Evolutionary conservation across 108 stramenopile species (phyloP).

Genomic region (Nannochloropsis granulata): DNA sequence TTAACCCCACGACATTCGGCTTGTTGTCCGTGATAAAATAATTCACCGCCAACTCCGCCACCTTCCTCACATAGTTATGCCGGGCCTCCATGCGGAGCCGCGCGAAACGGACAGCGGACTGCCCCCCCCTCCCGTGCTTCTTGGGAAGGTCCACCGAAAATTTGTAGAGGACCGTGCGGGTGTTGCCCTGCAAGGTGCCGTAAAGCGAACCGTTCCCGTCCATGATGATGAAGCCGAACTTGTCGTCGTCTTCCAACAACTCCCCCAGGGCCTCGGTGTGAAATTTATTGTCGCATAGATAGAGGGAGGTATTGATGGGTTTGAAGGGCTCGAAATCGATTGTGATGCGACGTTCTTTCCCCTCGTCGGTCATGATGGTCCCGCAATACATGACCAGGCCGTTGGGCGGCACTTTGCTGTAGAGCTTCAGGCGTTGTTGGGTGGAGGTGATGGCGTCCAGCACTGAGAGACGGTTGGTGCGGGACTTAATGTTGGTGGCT

Average conservation of each 20-base stretch:
- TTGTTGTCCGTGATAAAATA: constrained; percentile 87
- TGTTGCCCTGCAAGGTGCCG: constrained; percentile 64
- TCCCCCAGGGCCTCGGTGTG: constrained; percentile 94
- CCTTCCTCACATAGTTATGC: constrained; percentile 96
- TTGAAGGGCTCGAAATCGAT: constrained; percentile 97
- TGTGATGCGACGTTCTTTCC: constrained; percentile 91
- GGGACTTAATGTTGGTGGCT: constrained; percentile 95
- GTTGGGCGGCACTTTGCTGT: constrained; percentile 78
- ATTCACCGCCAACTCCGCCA: constrained; percentile 88
- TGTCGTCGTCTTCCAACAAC: constrained; percentile 92
- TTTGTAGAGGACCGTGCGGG: constrained; percentile 84
- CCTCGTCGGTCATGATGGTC: constrained; percentile 94
- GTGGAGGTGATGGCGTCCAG: constrained; percentile 95
- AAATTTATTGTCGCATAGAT: constrained; percentile 98
- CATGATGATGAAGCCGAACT: constrained; percentile 97
- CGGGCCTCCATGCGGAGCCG: constrained; percentile 95
- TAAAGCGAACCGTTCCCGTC: constrained; percentile 96
- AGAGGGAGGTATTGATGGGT: constrained; percentile 97
- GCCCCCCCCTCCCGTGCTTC: constrained; percentile 94
- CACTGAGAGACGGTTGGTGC: constrained; percentile 66
- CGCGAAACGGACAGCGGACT: constrained; percentile 97
- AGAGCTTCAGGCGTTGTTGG: constrained; percentile 94
- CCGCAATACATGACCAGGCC: constrained; percentile 97
- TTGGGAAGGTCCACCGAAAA: constrained; percentile 97
- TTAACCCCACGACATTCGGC: constrained; percentile 88